These are phyloP conservation scores for Monosporascus sp. DNA, from an alignment of 2,329 filamentous ascomycete species.

Conservation along the genomic window DNA sequence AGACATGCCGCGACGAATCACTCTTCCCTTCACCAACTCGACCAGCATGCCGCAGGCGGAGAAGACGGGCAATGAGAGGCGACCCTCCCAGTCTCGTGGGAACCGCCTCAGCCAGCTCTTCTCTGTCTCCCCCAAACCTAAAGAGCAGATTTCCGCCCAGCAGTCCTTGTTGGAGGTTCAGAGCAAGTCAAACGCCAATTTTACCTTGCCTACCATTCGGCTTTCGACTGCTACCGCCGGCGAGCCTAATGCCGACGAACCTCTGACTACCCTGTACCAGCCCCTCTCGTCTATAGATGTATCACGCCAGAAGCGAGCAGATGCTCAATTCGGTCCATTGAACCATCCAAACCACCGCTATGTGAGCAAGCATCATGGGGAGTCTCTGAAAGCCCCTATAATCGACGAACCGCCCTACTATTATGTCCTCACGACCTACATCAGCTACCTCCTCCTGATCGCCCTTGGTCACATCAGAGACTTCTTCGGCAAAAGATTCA, in stretches of 20 bases:
- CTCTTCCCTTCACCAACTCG: constrained; percentile 50
- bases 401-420: constrained; percentile 97
- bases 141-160: constrained; percentile 59
- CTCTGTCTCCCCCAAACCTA: constrained; percentile 71
- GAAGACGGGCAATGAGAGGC: constrained; percentile 45
- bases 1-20: constrained; percentile 56
- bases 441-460: constrained; percentile 95
- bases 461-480: constrained; percentile 92
- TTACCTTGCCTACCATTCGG: constrained; percentile 85
- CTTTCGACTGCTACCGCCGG: constrained; percentile 80
- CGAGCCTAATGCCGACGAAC: constrained; percentile 65
- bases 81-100: constrained; percentile 60
- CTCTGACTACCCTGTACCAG: constrained; percentile 77
- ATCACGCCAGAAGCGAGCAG: constrained; percentile 66
- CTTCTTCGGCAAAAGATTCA: constrained; percentile 96
- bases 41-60: constrained; percentile 44
- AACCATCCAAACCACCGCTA: constrained; percentile 78
- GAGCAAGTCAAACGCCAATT: constrained; percentile 54
- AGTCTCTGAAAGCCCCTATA: constrained; percentile 73
- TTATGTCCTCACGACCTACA: constrained; percentile 94
- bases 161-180: constrained; percentile 64
- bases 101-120: constrained; percentile 81
- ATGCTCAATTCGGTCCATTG: constrained; percentile 89
- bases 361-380: constrained; percentile 79
- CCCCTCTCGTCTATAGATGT: constrained; percentile 82